Evolutionary conservation across 176 grass and related monocot genomes (phyloP), one percentile per base, ranked within the genome.

Genomic region (Oropetium thomaeum): DNA sequence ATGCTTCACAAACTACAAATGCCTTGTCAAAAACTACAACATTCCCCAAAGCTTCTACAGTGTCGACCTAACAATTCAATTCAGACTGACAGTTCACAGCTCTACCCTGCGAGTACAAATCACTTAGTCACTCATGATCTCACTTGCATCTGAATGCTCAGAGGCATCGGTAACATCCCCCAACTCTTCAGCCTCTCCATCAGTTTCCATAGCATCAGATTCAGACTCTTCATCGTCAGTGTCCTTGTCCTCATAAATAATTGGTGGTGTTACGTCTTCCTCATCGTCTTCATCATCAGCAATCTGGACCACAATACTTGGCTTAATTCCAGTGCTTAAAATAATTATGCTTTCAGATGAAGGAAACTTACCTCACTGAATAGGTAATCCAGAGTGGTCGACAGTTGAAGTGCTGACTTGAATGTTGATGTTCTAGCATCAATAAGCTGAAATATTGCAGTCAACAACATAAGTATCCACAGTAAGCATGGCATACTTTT

Each of bases 351-450:
- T 19, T 82, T 75, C 52, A 32, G 35, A 41, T 16, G 23, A 73
- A 78, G 22, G 20, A 83, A 81, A 79, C 76, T 79, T 80, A 92
- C 95, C 84, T 66, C 81, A 8, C 44, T 61, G 51, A 94, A 92
- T 71, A 81, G 74, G 58, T 83, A 89, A 89, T 97, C 95, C 52
- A 97, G 73, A 76, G 67, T 87, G 30, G 88, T 87, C 28, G 95
- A 97, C 53, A 97, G 76, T 79, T 93, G 83, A 58, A 89, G 58
- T 30, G 93, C 83, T 37, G 85, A 85, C 70, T 82, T 77, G 77
- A 89, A 97, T 33, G 90, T 97, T 67, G 86, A 93, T 25, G 88
- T 86, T 62, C 91, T 93, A 78, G 95, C 85, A 70, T 93, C 90
- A 85, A 97, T 93, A 71, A 97, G 78, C 94, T 97, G 62, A 17